Conservation (phyloP, 2,329 filamentous ascomycete species). For the Parastagonospora nodorum region DNA sequence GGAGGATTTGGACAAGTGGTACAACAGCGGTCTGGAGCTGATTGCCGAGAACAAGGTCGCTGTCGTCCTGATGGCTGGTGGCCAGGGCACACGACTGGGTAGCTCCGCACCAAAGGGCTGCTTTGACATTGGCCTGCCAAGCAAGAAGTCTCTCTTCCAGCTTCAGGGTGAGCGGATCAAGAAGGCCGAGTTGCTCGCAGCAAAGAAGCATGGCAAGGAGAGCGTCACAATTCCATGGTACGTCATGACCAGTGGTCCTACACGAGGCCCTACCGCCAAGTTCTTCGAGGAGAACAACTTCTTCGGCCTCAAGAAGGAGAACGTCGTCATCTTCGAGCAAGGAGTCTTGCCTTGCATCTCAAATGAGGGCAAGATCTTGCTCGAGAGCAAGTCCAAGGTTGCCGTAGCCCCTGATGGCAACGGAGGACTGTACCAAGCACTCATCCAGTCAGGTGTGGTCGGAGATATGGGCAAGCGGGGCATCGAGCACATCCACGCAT, state of each 20-base stretch:
- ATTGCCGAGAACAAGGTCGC: slow-evolving; percentile 73
- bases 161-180: slow-evolving; percentile 93
- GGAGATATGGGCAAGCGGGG: slow-evolving; percentile 87
- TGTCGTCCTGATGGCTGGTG: slow-evolving; percentile 95
- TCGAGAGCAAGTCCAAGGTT: slow-evolving; percentile 87
- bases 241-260: slow-evolving; percentile 98
- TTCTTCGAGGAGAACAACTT: slow-evolving; percentile 91
- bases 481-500: slow-evolving; percentile 93
- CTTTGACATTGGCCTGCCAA: slow-evolving; percentile 94
- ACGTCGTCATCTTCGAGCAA: slow-evolving; percentile 94
- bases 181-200: slow-evolving; percentile 81
- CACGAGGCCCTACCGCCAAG: slow-evolving; percentile 84
- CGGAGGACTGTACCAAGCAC: slow-evolving; percentile 92
- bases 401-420: slow-evolving; percentile 97
- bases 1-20: slow-evolving; percentile 82
- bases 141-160: slow-evolving; percentile 93
- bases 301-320: slow-evolving; percentile 84
- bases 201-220: slow-evolving; percentile 66
- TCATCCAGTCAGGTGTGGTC: slow-evolving; percentile 79
- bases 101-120: slow-evolving; percentile 97
- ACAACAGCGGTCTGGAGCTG: slow-evolving; percentile 69
- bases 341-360: slow-evolving; percentile 95
- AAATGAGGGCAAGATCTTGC: slow-evolving; percentile 94
- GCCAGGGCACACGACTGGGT: slow-evolving; percentile 91
- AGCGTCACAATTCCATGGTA: slow-evolving; percentile 86